Evolutionary conservation across 148 eudicot species (phyloP), one percentile per base, ranked within the genome.

Genomic region (Heliosperma pusillum): DNA sequence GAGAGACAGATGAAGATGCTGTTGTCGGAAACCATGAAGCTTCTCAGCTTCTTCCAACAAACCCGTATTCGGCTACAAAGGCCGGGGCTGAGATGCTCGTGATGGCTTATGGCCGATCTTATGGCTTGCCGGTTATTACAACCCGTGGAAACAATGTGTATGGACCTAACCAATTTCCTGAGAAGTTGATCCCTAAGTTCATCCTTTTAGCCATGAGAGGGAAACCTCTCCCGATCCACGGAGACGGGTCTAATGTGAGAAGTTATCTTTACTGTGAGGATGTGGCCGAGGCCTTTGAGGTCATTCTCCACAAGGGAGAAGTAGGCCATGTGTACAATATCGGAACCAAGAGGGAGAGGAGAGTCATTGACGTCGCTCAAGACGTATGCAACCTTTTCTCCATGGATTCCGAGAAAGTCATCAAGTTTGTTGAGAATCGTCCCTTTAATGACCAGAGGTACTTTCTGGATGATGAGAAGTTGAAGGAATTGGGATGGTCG

Each of bases 81-180:
- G 97, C 93, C 3, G 93, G 93, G 36, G 97, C 97, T 53, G 97
- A 91, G 83, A 91, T 91, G 97, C 93, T 91, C 66, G 97, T 89
- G 27, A 86, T 91, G 97, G 97, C 97, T 40, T 91, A 91, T 77
- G 88, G 86, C 12, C 76, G 97, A 74, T 91, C 97, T 1, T 91
- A 89, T 75, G 94, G 89, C 5, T 76, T 91, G 69, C 97, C 97
- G 16, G 89, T 88, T 73, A 91, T 91, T 24, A 91, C 90, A 12
- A 91, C 93, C 62, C 85, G 91, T 7, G 97, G 93, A 30, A 91
- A 91, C 83, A 91, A 91, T 72, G 91, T 91, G 52, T 91, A 91
- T 79, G 93, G 97, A 2, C 93, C 97, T 27, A 87, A 89, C 74
- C 97, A 91, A 30, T 91, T 89, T 82, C 97, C 97, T 2, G 97